Evolutionary conservation across 2,329 filamentous ascomycete species (phyloP), one percentile per base, ranked within the genome.

Genomic region (Cladorrhinum sp.): DNA sequence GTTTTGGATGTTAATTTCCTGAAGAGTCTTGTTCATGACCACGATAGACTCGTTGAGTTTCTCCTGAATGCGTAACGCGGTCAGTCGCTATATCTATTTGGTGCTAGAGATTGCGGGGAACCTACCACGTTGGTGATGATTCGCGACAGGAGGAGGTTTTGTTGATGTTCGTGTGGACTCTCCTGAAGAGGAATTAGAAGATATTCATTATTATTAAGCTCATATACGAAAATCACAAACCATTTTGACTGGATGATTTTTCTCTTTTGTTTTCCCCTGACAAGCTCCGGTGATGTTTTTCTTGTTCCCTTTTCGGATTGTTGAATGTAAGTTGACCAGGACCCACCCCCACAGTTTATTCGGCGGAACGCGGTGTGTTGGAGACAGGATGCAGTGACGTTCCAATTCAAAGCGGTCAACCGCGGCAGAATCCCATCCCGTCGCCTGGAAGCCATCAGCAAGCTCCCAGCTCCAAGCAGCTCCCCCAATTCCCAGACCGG

Each of bases 1-100:
- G 75, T 98, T 99, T 71, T 96, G 91, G 59, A 97, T 88, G 72
- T 98, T 98, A 82, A 98, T 97, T 68, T 98, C 94, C 90, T 96
- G 68, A 1, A 99, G 86, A 55, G 86, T 90, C 75, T 92, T 96
- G 77, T 98, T 99, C 83, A 98, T 85, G 56, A 94, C 87, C 77
- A 95, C 86, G 57, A 98, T 84, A 1, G 95, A 89, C 76, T 98
- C 95, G 69, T 99, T 99, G 49, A 99, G 83, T 76, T 99, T 99
- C 78, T 98, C 95, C 94, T 98, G 64, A 26, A 33, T 50, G 50
- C 9, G 12, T 10, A 10, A 53, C 7, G 16, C 1, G 2, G 26
- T 51, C 8, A 51, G 21, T 51, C 21, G 2, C 9, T 14, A 20
- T 21, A 21, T 18, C 30, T 52, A 21, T 48, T 28, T 61, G 21